These are phyloP conservation scores for Blastomyces silverae DNA, from an alignment of 2,329 filamentous ascomycete genomes.

Conservation along the genomic window DNA sequence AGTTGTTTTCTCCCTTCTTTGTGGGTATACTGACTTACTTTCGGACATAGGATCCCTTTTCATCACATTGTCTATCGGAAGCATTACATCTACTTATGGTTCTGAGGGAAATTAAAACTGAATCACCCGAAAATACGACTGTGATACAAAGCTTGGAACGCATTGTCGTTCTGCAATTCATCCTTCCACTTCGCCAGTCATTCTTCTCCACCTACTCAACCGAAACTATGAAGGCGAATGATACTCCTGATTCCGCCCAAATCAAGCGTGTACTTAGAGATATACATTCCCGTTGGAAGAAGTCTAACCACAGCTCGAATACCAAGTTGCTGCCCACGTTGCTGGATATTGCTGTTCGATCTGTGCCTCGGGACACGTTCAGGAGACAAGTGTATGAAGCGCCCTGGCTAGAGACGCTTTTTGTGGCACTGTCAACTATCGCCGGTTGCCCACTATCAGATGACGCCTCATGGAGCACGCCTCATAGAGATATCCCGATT, in stretches of 20 bases:
- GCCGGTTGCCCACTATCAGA: slow-evolving; percentile 33
- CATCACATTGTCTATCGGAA: slow-evolving; percentile 29
- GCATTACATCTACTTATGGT: slow-evolving; percentile 14
- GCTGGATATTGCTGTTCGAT: slow-evolving; percentile 43
- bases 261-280: slow-evolving; percentile 35
- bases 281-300: slow-evolving; percentile 33
- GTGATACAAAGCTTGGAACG: slow-evolving; percentile 29
- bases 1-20: slow-evolving; percentile 5
- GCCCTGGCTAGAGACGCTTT: slow-evolving; percentile 47
- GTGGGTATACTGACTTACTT: slow-evolving; percentile 1
- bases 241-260: slow-evolving; percentile 31
- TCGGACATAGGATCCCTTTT: slow-evolving; percentile 20
- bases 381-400: slow-evolving; percentile 42
- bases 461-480: slow-evolving; percentile 18
- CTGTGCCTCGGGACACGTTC: slow-evolving; percentile 41
- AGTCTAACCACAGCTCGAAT: slow-evolving; percentile 11
- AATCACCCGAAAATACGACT: background rate
- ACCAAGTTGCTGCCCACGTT: slow-evolving; percentile 37
- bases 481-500: slow-evolving; percentile 24
- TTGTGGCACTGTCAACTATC: slow-evolving; percentile 38
- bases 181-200: slow-evolving; percentile 35
- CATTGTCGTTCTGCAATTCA: slow-evolving; percentile 37
- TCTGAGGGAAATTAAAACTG: background rate
- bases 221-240: slow-evolving; percentile 28
- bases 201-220: slow-evolving; percentile 33